A percentile compares a stretch with the other conserved stretches of the same genome.
These are phyloP conservation scores for Endoconidiophora laricicola DNA, from an alignment of 2,329 filamentous ascomycete genomes.

Conservation along the genomic window DNA sequence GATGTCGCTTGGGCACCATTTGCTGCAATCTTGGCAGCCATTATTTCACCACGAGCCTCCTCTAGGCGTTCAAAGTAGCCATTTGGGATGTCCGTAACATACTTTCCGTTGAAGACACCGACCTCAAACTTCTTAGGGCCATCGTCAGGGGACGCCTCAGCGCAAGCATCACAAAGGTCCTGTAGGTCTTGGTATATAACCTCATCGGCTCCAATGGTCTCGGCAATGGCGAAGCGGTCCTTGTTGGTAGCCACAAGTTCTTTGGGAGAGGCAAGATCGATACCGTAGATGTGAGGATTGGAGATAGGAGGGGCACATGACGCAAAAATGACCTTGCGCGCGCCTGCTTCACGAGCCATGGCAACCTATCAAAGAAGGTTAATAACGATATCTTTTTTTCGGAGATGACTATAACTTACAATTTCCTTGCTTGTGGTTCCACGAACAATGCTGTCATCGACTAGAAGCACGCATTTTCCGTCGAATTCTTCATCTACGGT, in stretches of 20 bases:
- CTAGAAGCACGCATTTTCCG: conserved; percentile 61
- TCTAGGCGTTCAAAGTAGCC: conserved; percentile 74
- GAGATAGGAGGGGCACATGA: conserved; percentile 70
- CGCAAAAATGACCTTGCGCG: conserved; percentile 66
- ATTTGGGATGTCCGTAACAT: conserved; percentile 62
- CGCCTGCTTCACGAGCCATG: conserved; percentile 75
- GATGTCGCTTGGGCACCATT: conserved; percentile 6
- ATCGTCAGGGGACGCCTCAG: conserved; percentile 42
- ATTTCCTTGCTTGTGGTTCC: conserved; percentile 55
- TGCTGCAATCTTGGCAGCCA: not conserved
- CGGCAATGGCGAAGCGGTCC: conserved; percentile 25
- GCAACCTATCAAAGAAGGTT: conserved; percentile 17
- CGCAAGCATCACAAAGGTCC: conserved; percentile 66
- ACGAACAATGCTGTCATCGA: conserved; percentile 81
- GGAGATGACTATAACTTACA: conserved; percentile 12
- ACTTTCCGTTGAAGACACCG: conserved; percentile 80
- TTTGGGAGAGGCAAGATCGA: conserved; percentile 28
- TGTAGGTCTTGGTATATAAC: conserved; percentile 47
- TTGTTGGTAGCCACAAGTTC: conserved; percentile 27
- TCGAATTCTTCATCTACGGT: conserved; percentile 75
- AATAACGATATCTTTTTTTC: not conserved
- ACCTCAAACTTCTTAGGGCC: conserved; percentile 59
- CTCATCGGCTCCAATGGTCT: conserved; percentile 27
- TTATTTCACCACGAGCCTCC: conserved; percentile 49
- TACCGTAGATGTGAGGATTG: conserved; percentile 58